Evolutionary conservation across 192 early-diverging fungal genomes (phyloP), one percentile per base, ranked within the genome.

Genomic region (Rhizoclosmatium sp.): DNA sequence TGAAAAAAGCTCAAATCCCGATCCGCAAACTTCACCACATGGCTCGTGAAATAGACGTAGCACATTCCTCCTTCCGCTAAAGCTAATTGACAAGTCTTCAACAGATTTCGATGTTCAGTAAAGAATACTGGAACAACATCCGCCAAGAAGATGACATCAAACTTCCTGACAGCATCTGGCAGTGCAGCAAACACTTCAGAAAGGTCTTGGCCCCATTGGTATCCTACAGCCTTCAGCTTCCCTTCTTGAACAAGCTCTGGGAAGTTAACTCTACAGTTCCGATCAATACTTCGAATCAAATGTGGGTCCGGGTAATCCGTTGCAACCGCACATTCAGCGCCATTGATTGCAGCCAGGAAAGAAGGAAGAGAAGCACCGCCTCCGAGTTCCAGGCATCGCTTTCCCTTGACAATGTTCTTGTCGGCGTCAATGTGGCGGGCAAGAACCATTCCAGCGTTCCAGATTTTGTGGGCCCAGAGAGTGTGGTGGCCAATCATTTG

Each of bases 361-460:
- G 93, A 93, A 3, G 95, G 94, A 14, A 95, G 81, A 16, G 92
- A 92, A 21, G 94, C 95, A 3, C 93, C 95, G 3, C 94, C 93
- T 0, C 95, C 95, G 9, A 97, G 83, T 81, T 97, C 95, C 31
- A 97, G 78, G 0, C 95, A 91, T 5, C 79, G 41, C 72, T 93
- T 95, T 59, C 82, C 82, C 2, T 65, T 45, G 7, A 90, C 86
- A 10, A 93, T 71, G 19, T 87, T 81, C 48, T 91, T 91, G 71
- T 92, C 84, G 47, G 84, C 69, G 73, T 98, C 96, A 64, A 98
- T 84, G 78, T 93, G 91, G 65, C 90, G 85, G 44, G 94, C 90
- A 87, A 96, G 89, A 45, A 88, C 89, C 79, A 93, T 91, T 56
- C 94, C 93, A 2, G 95, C 95, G 72, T 98, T 98, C 96, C 96